Conservation (phyloP, 768 basidiomycete species). For the Tulasnella sp. region DNA sequence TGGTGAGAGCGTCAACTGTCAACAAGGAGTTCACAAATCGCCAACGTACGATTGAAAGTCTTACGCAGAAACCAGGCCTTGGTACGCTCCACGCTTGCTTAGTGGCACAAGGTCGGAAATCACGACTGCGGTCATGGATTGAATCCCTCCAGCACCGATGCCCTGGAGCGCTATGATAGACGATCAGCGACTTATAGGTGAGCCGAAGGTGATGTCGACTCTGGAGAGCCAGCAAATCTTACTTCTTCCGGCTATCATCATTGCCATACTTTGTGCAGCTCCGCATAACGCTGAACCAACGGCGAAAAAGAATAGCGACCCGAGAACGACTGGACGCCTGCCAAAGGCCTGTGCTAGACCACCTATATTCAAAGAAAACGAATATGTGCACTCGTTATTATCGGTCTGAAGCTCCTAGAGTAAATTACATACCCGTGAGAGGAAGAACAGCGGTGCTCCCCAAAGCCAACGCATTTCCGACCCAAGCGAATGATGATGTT, state of each 20-base stretch:
- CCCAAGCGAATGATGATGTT: constrained; percentile 22
- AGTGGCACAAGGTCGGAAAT: constrained; percentile 38
- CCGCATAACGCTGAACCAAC: constrained; percentile 38
- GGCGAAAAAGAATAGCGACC: constrained; percentile 31
- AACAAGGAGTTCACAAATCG: constrained; percentile 12
- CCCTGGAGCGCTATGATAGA: constrained; percentile 30
- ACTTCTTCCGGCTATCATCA: constrained; percentile 31
- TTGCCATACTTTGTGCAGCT: constrained; percentile 35
- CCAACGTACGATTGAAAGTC: constrained; percentile 4
- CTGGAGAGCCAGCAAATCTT: too few species aligned
- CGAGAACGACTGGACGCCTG: constrained; percentile 30
- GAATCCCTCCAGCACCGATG: constrained; percentile 29
- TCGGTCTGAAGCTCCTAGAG: not conserved
- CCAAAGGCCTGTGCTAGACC: constrained; percentile 34
- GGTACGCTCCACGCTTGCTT: constrained; percentile 34
- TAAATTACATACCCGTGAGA: constrained; percentile 31
- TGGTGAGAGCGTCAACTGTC: constrained; percentile 8
- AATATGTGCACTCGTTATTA: not conserved
- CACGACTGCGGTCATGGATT: constrained; percentile 29
- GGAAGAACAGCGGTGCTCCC: constrained; percentile 32
- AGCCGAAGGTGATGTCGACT: not conserved
- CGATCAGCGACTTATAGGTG: constrained; percentile 26
- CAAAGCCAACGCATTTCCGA: constrained; percentile 25
- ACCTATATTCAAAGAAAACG: not conserved
- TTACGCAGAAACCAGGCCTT: constrained; percentile 29